Conservation (phyloP, 768 basidiomycete genomes). For the Asterophora parasitica region DNA sequence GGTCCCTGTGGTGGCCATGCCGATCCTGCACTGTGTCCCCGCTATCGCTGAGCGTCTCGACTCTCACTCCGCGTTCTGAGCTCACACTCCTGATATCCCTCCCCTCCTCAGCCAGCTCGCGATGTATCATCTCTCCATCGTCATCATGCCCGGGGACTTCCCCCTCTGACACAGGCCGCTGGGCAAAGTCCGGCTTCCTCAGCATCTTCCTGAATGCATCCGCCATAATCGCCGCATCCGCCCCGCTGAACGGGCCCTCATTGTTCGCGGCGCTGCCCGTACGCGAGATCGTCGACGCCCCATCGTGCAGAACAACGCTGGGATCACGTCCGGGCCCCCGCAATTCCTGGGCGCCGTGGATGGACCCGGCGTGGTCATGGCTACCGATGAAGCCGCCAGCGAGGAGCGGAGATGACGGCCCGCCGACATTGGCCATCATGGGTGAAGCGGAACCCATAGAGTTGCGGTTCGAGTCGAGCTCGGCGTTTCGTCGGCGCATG, state of each 20-base stretch:
- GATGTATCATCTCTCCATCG: slow-evolving; percentile 48
- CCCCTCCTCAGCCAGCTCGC: slow-evolving; percentile 87
- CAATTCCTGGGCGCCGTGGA: slow-evolving; percentile 11
- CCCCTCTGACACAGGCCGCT: slow-evolving; percentile 62
- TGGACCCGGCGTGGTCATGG: slow-evolving; percentile 28
- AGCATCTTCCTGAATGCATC: slow-evolving; percentile 87
- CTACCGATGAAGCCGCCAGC: slow-evolving; percentile 25
- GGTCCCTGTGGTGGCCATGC: slow-evolving; percentile 26
- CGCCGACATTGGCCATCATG: slow-evolving; percentile 68
- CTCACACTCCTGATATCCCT: slow-evolving; percentile 80
- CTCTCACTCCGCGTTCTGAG: slow-evolving; percentile 73
- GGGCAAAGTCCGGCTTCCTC: slow-evolving; percentile 86
- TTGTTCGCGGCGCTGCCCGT: slow-evolving; percentile 55
- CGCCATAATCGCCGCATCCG: slow-evolving; percentile 90
- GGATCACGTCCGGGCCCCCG: slow-evolving; percentile 23
- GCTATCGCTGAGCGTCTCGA: slow-evolving; percentile 62
- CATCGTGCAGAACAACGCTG: slow-evolving; percentile 57
- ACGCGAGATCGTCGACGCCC: slow-evolving; percentile 67
- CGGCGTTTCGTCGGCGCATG: slow-evolving; percentile 46
- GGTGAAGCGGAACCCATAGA: slow-evolving; percentile 79
- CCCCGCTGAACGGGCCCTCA: slow-evolving; percentile 69
- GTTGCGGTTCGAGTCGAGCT: slow-evolving; percentile 51
- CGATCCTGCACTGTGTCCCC: slow-evolving; percentile 46
- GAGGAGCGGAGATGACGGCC: slow-evolving; percentile 28
- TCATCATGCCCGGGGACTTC: slow-evolving; percentile 50